A percentile compares a stretch with the other conserved stretches of the same genome.
phyloP scores from a whole-genome alignment of 164 flowering plant genomes.

The Tetracentron sinense region DNA sequence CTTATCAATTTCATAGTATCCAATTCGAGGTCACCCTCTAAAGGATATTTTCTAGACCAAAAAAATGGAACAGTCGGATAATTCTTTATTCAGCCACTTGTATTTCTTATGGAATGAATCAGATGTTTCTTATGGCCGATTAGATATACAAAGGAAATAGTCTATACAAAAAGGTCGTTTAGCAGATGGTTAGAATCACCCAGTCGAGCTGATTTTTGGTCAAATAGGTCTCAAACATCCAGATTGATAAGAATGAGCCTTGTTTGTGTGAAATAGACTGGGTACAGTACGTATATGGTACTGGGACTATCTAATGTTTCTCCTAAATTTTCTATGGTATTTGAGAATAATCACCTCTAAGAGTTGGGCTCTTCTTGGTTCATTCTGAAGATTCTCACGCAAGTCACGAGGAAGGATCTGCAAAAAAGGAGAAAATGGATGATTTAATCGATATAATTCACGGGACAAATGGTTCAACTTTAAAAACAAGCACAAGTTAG shows the following conservation, averaged over 20 bases:
- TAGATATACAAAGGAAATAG: no score
- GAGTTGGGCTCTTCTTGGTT: constrained; percentile 43
- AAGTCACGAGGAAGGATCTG: constrained; percentile 68
- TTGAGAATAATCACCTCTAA: constrained; percentile 41
- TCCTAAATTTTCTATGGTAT: neutral
- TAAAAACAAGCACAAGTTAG: neutral
- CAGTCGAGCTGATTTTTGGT: neutral
- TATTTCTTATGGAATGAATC: no score
- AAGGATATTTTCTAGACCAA: no score
- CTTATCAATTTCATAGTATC: neutral
- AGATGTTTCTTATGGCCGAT: no score
- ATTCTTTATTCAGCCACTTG: no score
- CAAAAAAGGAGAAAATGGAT: neutral
- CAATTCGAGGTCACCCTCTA: no score
- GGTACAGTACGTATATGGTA: neutral
- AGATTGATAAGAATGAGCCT: neutral
- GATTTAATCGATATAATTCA: neutral
- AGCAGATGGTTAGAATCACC: neutral
- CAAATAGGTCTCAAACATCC: neutral
- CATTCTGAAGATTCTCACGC: constrained; percentile 38
- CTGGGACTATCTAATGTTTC: no score
- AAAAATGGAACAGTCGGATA: no score
- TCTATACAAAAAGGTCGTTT: neutral
- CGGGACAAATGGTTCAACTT: neutral
- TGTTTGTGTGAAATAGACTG: neutral